Base-by-base conservation (phyloP, 768 basidiomycete genomes). In the Strobilomyces echinocephalus region DNA sequence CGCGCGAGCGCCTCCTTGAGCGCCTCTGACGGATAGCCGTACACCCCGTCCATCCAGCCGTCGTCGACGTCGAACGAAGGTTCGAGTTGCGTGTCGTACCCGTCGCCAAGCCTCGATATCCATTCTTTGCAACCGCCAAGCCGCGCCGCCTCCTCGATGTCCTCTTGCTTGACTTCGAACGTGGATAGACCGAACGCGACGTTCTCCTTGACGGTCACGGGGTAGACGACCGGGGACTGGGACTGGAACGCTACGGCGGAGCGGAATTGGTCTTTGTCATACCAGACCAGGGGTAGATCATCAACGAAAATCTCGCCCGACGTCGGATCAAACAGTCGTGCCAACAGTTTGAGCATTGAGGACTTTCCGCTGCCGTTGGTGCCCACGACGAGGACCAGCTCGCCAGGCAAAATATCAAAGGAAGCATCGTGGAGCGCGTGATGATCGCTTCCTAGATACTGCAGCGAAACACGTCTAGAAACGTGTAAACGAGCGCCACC, bases 181-280 rank as follows among this genome's bases (percentile, higher is more conserved):
- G 62, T 41, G 0, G 49, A 52, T 15, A 66, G 53, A 5, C 73
- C 68, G 8, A 74, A 56, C 18, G 69, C 65, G 24, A 78, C 75
- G 55, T 77, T 78, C 40, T 77, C 77, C 14, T 63, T 58, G 2
- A 82, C 62, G 0, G 75, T 73, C 1, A 81, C 58, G 0, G 81
- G 82, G 52, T 74, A 83, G 9, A 82, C 56, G 2, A 66, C 57
- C 28, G 76, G 77, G 8, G 77, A 76, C 53, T 83, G 82, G 0
- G 77, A 74, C 16, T 83, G 73, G 24, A 78, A 70, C 0, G 76
- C 71, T 30, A 76, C 78, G 1, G 79, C 69, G 0, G 62, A 63
- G 16, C 78, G 78, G 3, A 84, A 63, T 33, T 76, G 72, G 7
- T 63, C 58, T 0, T 71, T 53, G 10, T 68, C 63, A 36, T 79